A percentile compares a stretch with the other conserved stretches of the same genome.
These are phyloP conservation scores for Trichoderma virens DNA, from an alignment of 495 filamentous ascomycete genomes.

Conservation along the genomic window DNA sequence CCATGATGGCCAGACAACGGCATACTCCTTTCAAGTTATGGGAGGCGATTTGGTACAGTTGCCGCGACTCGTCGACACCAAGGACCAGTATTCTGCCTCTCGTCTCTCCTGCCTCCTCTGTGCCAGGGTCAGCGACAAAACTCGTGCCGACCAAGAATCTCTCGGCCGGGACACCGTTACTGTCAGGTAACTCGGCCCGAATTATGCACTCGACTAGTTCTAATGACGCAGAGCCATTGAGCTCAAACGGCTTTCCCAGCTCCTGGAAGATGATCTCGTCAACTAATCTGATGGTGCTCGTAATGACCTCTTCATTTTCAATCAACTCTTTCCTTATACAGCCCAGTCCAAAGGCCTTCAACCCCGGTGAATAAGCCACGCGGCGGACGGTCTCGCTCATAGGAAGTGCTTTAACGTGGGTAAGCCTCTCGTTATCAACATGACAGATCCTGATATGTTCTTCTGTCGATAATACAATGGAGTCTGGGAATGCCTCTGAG, in stretches of 20 bases:
- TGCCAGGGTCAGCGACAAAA: slow-evolving; percentile 54
- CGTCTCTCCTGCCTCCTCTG: slow-evolving; percentile 28
- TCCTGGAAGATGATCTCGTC: slow-evolving; percentile 44
- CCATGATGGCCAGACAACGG: slow-evolving; percentile 64
- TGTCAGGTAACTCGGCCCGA: slow-evolving; percentile 61
- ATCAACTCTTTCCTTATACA: slow-evolving; percentile 59
- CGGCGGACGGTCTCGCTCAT: slow-evolving; percentile 79
- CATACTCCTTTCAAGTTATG: slow-evolving; percentile 66
- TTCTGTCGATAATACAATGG: slow-evolving; percentile 72
- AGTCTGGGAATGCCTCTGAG: slow-evolving; percentile 66
- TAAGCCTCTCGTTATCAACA: slow-evolving; percentile 77
- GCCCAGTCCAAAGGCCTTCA: slow-evolving; percentile 79
- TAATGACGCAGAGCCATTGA: slow-evolving; percentile 46
- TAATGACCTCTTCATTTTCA: slow-evolving; percentile 40
- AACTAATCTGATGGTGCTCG: slow-evolving; percentile 42
- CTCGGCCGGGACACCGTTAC: slow-evolving; percentile 57
- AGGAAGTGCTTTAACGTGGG: slow-evolving; percentile 71
- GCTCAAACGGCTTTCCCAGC: slow-evolving; percentile 31
- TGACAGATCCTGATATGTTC: slow-evolving; percentile 69
- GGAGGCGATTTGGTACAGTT: slow-evolving; percentile 58
- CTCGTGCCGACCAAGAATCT: slow-evolving; percentile 85
- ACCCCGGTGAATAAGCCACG: slow-evolving; percentile 72
- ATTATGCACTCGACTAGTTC: slow-evolving; percentile 84
- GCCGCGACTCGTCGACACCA: slow-evolving; percentile 66
- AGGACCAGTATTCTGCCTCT: slow-evolving; percentile 78